phyloP scores from a whole-genome alignment of 2,329 filamentous ascomycete genomes.

The Aspergillus awamori region DNA sequence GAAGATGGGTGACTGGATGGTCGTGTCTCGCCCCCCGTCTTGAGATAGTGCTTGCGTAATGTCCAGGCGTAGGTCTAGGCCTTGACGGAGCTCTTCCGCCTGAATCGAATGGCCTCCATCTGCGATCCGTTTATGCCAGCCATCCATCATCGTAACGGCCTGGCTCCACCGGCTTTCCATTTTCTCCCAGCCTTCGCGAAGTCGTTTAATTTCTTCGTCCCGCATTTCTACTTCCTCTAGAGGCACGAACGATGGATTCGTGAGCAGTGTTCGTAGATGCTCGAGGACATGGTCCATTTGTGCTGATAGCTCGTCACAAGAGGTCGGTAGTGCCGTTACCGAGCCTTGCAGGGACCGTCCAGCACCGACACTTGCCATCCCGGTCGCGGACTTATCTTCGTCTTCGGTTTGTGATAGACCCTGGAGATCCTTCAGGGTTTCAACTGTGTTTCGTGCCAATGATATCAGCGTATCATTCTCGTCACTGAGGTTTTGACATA shows the following conservation, averaged over 20 bases:
- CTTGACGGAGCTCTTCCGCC: constrained; percentile 46
- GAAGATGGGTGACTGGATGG: constrained; percentile 35
- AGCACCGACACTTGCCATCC: constrained; percentile 25
- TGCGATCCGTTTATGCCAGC: constrained; percentile 80
- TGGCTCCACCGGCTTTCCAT: constrained; percentile 93
- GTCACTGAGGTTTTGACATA: constrained; percentile 81
- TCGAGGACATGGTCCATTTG: constrained; percentile 78
- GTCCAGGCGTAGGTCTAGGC: constrained; percentile 43
- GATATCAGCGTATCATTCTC: constrained; percentile 84
- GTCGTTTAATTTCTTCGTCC: constrained; percentile 82
- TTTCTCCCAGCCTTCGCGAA: constrained; percentile 86
- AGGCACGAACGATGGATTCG: constrained; percentile 94
- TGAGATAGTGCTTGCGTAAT: constrained; percentile 22
- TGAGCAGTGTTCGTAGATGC: constrained; percentile 80
- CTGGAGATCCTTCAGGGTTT: constrained; percentile 65
- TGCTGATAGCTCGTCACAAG: constrained; percentile 68
- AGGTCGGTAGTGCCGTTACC: constrained; percentile 55
- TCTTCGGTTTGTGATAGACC: constrained; percentile 47
- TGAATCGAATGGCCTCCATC: constrained; percentile 47
- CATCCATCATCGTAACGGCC: constrained; percentile 85
- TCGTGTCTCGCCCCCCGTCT: constrained; percentile 24
- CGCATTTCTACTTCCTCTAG: constrained; percentile 92
- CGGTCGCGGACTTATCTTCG: constrained; percentile 36
- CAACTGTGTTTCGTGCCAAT: constrained; percentile 71
- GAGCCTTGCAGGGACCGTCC: constrained; percentile 30